phyloP scores from a whole-genome alignment of 176 grass and related monocot species.

The Aegilops tauschii region DNA sequence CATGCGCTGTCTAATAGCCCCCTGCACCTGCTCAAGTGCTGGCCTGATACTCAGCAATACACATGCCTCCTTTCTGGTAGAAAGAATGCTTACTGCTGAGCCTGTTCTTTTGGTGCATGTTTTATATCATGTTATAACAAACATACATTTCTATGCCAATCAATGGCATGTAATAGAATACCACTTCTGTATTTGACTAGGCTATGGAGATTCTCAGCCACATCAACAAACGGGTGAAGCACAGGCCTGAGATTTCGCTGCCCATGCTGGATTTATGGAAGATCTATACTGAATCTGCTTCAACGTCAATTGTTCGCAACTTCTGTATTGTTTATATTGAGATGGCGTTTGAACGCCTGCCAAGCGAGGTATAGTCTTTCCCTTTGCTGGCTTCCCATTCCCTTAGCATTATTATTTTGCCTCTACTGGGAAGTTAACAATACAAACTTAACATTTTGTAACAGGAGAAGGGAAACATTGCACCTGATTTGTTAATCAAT shows the following conservation, averaged over 20 bases:
- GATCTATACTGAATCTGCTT: slow-evolving; percentile 66
- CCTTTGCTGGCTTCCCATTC: neutral
- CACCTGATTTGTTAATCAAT: slow-evolving; percentile 78
- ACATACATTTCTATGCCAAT: neutral
- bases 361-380: slow-evolving; percentile 41
- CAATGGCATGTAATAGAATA: neutral
- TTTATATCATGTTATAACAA: neutral
- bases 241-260: slow-evolving; percentile 61
- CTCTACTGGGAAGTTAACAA: slow-evolving; percentile 12
- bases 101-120: neutral
- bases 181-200: slow-evolving; percentile 24
- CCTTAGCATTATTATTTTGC: neutral
- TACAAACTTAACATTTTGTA: slow-evolving; percentile 6
- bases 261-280: slow-evolving; percentile 90
- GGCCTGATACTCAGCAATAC: neutral
- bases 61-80: neutral
- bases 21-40: neutral
- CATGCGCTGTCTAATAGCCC: neutral
- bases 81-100: neutral
- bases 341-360: slow-evolving; percentile 90
- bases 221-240: slow-evolving; percentile 92
- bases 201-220: slow-evolving; percentile 94
- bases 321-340: slow-evolving; percentile 90
- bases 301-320: slow-evolving; percentile 63
- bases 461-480: slow-evolving; percentile 70